phyloP scores from a whole-genome alignment of 2,329 filamentous ascomycete species.

The Fusarium buharicum region DNA sequence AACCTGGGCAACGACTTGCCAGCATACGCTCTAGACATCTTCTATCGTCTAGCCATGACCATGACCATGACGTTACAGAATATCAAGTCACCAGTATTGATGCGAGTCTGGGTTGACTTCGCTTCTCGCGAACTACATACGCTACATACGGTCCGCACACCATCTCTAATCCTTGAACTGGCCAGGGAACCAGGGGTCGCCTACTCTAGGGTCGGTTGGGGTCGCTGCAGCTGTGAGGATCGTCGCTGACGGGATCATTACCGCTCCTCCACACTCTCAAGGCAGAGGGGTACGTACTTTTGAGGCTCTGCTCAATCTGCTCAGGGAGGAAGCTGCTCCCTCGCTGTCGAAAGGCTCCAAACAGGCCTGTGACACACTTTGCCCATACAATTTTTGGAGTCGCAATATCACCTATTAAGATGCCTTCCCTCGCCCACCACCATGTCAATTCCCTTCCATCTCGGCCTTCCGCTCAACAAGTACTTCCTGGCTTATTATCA shows the following conservation, averaged over 20 bases:
- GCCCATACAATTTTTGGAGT: constrained; percentile 12
- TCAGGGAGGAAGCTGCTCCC: constrained; percentile 22
- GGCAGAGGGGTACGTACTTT: constrained; percentile 15
- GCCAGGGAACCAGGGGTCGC: not conserved
- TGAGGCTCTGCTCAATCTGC: constrained; percentile 27
- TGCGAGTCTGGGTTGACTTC: not conserved
- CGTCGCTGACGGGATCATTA: constrained; percentile 14
- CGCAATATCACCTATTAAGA: constrained; percentile 26
- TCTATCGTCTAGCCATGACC: not conserved
- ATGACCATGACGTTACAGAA: not conserved
- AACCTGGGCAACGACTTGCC: not conserved
- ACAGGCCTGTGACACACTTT: constrained; percentile 5
- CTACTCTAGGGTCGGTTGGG: too few relatives aligned
- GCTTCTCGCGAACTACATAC: not conserved
- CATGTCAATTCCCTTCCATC: constrained; percentile 8
- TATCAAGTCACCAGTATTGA: not conserved
- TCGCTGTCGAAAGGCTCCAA: not conserved
- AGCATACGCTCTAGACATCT: not conserved
- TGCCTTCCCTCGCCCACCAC: constrained; percentile 28
- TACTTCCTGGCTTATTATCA: not conserved
- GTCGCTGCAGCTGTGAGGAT: constrained; percentile 24
- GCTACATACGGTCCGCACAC: not conserved
- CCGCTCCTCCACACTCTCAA: constrained; percentile 17
- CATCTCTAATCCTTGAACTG: not conserved
- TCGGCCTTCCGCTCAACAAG: not conserved